phyloP scores from a whole-genome alignment of 2,329 filamentous ascomycete species.

The Phyllosticta paracitricarpa region DNA sequence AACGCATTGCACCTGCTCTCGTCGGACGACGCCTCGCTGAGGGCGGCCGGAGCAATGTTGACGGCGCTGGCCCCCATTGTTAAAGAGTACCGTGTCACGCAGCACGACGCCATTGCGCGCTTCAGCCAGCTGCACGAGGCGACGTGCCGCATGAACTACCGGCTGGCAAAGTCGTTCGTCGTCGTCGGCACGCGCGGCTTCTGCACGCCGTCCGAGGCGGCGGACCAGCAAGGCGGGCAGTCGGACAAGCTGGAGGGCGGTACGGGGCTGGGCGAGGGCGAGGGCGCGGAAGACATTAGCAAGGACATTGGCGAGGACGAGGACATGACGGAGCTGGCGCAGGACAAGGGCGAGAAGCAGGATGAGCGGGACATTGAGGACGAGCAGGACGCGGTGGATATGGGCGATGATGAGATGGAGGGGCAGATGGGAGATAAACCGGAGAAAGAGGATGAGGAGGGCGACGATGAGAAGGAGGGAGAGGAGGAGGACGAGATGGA shows the following conservation, averaged over 20 bases:
- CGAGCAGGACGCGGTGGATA: constrained; percentile 78
- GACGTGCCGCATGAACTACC: constrained; percentile 63
- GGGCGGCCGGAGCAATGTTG: constrained; percentile 47
- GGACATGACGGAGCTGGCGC: constrained; percentile 81
- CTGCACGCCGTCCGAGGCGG: constrained; percentile 73
- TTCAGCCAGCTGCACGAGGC: constrained; percentile 58
- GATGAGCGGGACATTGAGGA: constrained; percentile 58
- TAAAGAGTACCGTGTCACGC: constrained; percentile 58
- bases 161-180: constrained; percentile 66
- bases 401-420: constrained; percentile 85
- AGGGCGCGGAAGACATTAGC: constrained; percentile 94
- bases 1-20: constrained; percentile 30
- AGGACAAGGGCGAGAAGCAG: constrained; percentile 59
- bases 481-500: constrained; percentile 58
- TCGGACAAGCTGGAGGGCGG: constrained; percentile 78
- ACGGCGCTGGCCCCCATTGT: constrained; percentile 59
- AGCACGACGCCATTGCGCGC: constrained; percentile 46
- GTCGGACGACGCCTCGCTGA: constrained; percentile 24
- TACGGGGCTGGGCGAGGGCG: constrained; percentile 87
- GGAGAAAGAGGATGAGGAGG: constrained; percentile 47
- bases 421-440: constrained; percentile 61
- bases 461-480: constrained; percentile 35
- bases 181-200: constrained; percentile 79
- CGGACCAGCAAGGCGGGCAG: constrained; percentile 50
- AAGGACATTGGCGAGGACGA: constrained; percentile 94